Evolutionary conservation across 2,329 filamentous ascomycete species (phyloP).

Genomic region (Aspergillus fischeri): DNA sequence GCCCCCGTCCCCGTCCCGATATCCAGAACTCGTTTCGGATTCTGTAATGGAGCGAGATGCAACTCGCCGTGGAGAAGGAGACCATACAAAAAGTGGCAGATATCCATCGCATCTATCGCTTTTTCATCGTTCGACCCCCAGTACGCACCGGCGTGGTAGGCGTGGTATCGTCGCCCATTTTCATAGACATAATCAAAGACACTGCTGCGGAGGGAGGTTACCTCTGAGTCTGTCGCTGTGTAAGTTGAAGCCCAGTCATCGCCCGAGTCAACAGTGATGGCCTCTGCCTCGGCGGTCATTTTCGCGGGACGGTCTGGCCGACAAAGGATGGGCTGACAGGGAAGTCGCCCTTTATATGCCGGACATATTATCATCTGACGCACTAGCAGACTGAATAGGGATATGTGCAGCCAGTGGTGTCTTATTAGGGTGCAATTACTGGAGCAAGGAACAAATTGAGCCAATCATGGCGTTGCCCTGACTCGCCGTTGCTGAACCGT

Average conservation of each 20-base stretch:
- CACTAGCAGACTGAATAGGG: background rate
- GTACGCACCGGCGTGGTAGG: constrained; percentile 28
- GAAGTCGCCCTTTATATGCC: background rate
- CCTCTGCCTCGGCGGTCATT: background rate
- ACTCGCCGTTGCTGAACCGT: too few relatives aligned
- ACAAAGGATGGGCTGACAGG: background rate
- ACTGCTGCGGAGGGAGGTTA: background rate
- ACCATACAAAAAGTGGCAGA: constrained; percentile 41
- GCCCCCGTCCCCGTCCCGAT: constrained; percentile 21
- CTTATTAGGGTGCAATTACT: too few relatives aligned
- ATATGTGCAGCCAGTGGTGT: background rate
- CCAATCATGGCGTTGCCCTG: background rate
- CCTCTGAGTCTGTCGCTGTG: background rate
- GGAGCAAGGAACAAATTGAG: background rate
- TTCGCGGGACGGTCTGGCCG: background rate
- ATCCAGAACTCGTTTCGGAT: constrained; percentile 21
- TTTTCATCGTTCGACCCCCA: constrained; percentile 23
- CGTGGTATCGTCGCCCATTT: constrained; percentile 30
- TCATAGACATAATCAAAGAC: constrained; percentile 29
- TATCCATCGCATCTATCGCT: constrained; percentile 17
- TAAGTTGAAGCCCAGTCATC: background rate
- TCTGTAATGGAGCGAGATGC: constrained; percentile 24
- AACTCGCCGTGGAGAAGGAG: constrained; percentile 26
- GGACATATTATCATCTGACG: background rate
- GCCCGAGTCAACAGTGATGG: background rate